Percentiles rank a stretch among this genome's conserved stretches.
These are phyloP conservation scores for Euphrasia confusa DNA, from an alignment of 257 asterid genomes.

Conservation along the genomic window DNA sequence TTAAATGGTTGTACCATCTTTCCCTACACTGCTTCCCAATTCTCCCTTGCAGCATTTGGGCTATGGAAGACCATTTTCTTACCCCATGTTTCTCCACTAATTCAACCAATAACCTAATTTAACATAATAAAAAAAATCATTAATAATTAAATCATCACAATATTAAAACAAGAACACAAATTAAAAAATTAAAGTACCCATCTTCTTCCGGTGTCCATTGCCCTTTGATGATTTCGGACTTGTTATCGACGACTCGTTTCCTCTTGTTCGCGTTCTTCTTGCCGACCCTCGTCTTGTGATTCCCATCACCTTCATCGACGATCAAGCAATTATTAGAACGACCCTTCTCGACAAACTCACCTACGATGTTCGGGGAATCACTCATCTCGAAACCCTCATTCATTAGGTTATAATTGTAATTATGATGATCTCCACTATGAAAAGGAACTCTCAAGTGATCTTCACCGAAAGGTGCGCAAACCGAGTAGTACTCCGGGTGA, in stretches of 20 bases:
- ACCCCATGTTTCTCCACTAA: constrained; percentile 67
- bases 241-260: constrained; percentile 26
- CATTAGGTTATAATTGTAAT: constrained; percentile 10
- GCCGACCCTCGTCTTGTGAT: neutral
- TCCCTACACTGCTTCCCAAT: constrained; percentile 86
- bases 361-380: constrained; percentile 9
- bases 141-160: neutral
- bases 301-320: neutral
- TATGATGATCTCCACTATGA: constrained; percentile 19
- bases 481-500: constrained; percentile 18
- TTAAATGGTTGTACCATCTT: constrained; percentile 83
- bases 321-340: constrained; percentile 8
- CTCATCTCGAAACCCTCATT: constrained; percentile 3
- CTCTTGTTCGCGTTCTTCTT: constrained; percentile 21
- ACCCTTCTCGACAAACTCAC: constrained; percentile 10
- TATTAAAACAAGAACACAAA: neutral
- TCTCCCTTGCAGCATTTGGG: constrained; percentile 59
- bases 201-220: constrained; percentile 64
- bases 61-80: constrained; percentile 64
- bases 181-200: constrained; percentile 32
- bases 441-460: constrained; percentile 13
- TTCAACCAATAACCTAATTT: constrained; percentile 41
- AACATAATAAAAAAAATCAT: too few species aligned
- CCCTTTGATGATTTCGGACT: constrained; percentile 40
- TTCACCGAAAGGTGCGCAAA: neutral